Conservation (phyloP, 306 rosid species). For the Prunus armeniaca region DNA sequence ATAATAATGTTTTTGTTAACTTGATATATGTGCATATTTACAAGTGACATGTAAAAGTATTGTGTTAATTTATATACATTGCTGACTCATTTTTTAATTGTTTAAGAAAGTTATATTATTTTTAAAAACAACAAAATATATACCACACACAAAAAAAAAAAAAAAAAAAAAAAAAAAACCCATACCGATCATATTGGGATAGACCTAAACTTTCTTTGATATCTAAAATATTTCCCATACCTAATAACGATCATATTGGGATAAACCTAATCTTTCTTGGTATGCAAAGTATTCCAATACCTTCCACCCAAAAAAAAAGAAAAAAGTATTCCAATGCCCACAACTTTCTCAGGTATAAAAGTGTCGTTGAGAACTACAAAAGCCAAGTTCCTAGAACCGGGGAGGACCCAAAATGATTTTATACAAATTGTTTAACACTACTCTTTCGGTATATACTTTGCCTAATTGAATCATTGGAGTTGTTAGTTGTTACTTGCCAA, state of each 20-base stretch:
- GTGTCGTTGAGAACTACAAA: constrained; percentile 4
- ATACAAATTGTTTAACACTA: background rate
- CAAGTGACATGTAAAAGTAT: too few species aligned
- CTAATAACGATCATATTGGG: background rate
- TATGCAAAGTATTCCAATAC: background rate
- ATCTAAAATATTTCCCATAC: too few species aligned
- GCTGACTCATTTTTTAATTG: too few species aligned
- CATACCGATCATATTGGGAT: too few species aligned
- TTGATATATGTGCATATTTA: too few species aligned
- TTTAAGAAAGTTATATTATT: too few species aligned
- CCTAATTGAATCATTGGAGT: background rate
- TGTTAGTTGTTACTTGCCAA: background rate
- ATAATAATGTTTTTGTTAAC: too few species aligned
- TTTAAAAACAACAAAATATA: too few species aligned
- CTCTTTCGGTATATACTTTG: background rate
- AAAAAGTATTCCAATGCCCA: background rate
- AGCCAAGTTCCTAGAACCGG: constrained; percentile 26
- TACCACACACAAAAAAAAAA: too few species aligned
- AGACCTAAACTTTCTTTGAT: too few species aligned
- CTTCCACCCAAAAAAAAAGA: background rate
- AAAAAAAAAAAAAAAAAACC: too few species aligned
- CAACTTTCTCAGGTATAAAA: background rate
- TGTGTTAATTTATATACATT: too few species aligned
- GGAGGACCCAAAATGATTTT: background rate
- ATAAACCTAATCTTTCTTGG: background rate